Conservation (phyloP, 2,329 filamentous ascomycete genomes). For the Cordyceps pruinosa region DNA sequence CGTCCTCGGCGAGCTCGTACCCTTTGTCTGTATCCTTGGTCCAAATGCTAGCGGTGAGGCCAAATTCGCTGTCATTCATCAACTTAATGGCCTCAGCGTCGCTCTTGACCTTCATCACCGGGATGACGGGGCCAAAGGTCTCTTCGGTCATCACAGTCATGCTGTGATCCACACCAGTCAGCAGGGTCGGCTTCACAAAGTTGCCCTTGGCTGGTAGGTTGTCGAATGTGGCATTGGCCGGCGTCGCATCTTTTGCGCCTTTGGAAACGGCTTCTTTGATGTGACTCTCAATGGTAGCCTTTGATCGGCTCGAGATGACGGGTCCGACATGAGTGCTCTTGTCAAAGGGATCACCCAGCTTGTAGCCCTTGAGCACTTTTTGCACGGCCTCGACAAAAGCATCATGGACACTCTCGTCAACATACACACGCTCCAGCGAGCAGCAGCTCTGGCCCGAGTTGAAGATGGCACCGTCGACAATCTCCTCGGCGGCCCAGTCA, state of each 20-base stretch:
- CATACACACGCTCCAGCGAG: constrained; percentile 85
- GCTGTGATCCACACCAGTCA: constrained; percentile 70
- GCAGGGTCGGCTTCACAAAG: constrained; percentile 78
- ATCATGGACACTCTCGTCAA: constrained; percentile 78
- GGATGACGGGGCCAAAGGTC: constrained; percentile 90
- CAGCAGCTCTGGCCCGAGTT: constrained; percentile 99
- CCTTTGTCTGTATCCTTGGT: constrained; percentile 76
- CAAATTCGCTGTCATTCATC: constrained; percentile 95
- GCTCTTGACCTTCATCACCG: constrained; percentile 75
- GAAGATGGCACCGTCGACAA: constrained; percentile 93
- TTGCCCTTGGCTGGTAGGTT: constrained; percentile 72
- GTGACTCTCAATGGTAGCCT: constrained; percentile 68
- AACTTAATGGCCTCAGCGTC: constrained; percentile 75
- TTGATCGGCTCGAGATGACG: constrained; percentile 75
- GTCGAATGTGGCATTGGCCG: constrained; percentile 70
- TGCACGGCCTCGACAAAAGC: constrained; percentile 72
- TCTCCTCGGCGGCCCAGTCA: constrained; percentile 85
- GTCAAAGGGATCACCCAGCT: constrained; percentile 80
- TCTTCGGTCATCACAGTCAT: constrained; percentile 92
- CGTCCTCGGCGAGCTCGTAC: constrained; percentile 66
- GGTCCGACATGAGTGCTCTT: constrained; percentile 77
- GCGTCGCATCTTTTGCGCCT: constrained; percentile 78
- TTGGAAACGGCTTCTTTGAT: constrained; percentile 75
- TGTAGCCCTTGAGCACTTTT: constrained; percentile 73
- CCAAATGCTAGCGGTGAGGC: constrained; percentile 95